Evolutionary conservation across 2,329 filamentous ascomycete species (phyloP), one percentile per base, ranked within the genome.

Genomic region (Phialemoniopsis sp.): DNA sequence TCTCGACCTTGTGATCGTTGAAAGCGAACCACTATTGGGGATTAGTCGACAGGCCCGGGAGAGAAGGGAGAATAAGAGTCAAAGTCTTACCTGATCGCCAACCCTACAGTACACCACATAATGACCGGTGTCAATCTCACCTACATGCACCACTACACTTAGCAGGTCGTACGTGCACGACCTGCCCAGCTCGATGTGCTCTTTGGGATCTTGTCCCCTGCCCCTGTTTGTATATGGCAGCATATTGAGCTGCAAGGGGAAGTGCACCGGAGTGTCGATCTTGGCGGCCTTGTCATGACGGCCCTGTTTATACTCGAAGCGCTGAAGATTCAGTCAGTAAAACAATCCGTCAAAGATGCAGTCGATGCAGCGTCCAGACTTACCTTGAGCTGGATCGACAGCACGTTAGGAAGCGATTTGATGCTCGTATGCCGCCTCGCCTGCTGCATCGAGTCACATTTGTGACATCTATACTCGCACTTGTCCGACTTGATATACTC

Each of bases 351-450:
- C 15, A n/a, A 5, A n/a, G 15, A 16, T 16, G 7, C 30, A 7
- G 30, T 8, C 13, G 13, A 6, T 16, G 30, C 31, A 10, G 14
- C 5, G 6, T 16, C 15, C 17, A 35, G 32, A 53, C 65, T 43
- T 60, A 89, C 88, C 77, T 97, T 97, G 30, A 97, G 74, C 55
- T 97, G 91, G 56, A 97, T 87, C 21, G 89, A 89, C 17, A 97
- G 67, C 7, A 95, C 89, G 30, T 93, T 91, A 0, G 91, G 91
- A 28, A 97, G 64, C 44, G 83, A 80, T 58, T 89, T 89, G 46
- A 97, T 87, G 48, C 81, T 87, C 39, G 94, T 77, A 53, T 93
- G 85, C 58, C 95, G 88, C 39, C 82, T 84, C 2, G 89, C 89
- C 54, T 89, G 85, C 56, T 90, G 85, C 19, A 78, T 82, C 30